Conservation (phyloP, 2,329 filamentous ascomycete species). For the Paraphoma chrysanthemicola region DNA sequence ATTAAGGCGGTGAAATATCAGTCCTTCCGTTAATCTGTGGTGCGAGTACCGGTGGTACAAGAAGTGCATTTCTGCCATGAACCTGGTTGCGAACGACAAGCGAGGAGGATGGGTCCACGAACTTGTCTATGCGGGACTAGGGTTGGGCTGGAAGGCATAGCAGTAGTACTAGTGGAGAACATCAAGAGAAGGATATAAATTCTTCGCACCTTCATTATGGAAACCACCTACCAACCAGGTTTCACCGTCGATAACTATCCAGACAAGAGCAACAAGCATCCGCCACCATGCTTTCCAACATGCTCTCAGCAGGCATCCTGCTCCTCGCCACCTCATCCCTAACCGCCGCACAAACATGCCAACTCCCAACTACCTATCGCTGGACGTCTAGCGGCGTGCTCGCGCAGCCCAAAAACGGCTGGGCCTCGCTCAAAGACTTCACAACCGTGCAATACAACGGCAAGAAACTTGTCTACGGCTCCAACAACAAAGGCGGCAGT, state of each 20-base stretch:
- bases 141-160: not conserved
- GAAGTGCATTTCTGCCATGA: not conserved
- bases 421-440: constrained; percentile 70
- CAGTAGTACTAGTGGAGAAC: too few relatives aligned
- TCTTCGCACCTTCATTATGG: too few relatives aligned
- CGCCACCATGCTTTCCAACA: not conserved
- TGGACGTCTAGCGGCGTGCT: constrained; percentile 63
- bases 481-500: constrained; percentile 52
- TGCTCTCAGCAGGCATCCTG: constrained; percentile 5
- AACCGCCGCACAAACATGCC: constrained; percentile 47
- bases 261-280: not conserved
- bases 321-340: constrained; percentile 17
- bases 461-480: constrained; percentile 67
- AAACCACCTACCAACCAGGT: too few relatives aligned
- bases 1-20: not conserved
- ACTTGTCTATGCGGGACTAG: not conserved
- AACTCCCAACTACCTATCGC: constrained; percentile 61
- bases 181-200: too few relatives aligned
- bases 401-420: constrained; percentile 61
- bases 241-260: not conserved
- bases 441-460: constrained; percentile 63
- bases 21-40: not conserved
- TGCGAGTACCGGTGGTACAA: constrained; percentile 4
- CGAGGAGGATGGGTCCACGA: not conserved
- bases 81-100: not conserved